Evolutionary conservation across 176 grass and related monocot genomes (phyloP).

Genomic region (Eragrostis curvula): DNA sequence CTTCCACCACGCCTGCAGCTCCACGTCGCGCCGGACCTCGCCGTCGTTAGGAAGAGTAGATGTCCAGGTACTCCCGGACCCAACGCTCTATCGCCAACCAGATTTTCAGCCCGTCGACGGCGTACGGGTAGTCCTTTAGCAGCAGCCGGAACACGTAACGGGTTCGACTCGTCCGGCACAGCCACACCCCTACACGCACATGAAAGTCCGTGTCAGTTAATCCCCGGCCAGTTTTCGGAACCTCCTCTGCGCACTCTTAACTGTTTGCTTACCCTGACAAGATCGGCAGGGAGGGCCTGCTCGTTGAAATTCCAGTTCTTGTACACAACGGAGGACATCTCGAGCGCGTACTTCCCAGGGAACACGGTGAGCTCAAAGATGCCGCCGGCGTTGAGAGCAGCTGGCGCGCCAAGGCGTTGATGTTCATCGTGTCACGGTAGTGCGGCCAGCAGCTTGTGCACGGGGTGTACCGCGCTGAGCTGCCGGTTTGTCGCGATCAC

Average conservation of each 20-base stretch:
- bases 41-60: slow-evolving; percentile 63
- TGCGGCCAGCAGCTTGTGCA: slow-evolving; percentile 92
- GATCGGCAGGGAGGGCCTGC: slow-evolving; percentile 76
- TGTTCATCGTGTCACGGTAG: slow-evolving; percentile 94
- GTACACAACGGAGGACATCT: slow-evolving; percentile 76
- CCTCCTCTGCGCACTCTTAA: neutral
- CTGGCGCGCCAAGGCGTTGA: slow-evolving; percentile 81
- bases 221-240: neutral
- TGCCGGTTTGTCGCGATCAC: slow-evolving; percentile 79
- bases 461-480: slow-evolving; percentile 72
- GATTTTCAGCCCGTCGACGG: slow-evolving; percentile 66
- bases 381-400: slow-evolving; percentile 74
- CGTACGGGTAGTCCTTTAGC: slow-evolving; percentile 85
- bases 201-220: neutral
- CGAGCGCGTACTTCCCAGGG: slow-evolving; percentile 65
- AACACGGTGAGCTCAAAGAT: slow-evolving; percentile 83
- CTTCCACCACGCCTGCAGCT: slow-evolving; percentile 87
- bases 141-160: slow-evolving; percentile 60
- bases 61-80: slow-evolving; percentile 65
- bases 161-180: slow-evolving; percentile 46
- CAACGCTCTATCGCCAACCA: slow-evolving; percentile 76
- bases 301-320: slow-evolving; percentile 88
- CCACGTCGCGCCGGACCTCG: slow-evolving; percentile 47
- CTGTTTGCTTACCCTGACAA: slow-evolving; percentile 51
- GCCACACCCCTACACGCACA: slow-evolving; percentile 19